Percentiles rank a stretch among this genome's conserved stretches.
phyloP scores from a whole-genome alignment of 805 yeast genomes.

The Schizosaccharomyces osmophilus region DNA sequence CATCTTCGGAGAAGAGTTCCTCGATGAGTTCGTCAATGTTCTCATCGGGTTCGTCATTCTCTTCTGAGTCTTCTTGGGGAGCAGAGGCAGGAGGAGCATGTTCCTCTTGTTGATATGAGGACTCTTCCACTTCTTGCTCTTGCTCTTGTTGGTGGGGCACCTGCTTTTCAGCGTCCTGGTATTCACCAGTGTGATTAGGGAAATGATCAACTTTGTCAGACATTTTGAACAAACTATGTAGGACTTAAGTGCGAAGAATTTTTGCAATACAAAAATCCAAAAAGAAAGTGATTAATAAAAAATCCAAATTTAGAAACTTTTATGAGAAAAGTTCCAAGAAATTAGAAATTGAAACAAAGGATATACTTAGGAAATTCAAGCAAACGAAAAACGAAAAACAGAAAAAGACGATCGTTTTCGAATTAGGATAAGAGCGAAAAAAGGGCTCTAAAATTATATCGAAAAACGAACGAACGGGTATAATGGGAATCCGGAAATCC shows the following conservation, averaged over 20 bases:
- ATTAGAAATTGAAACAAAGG: too few relatives aligned
- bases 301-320: too few relatives aligned
- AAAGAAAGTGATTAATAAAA: background rate
- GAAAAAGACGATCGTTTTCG: background rate
- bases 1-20: slow-evolving; percentile 39
- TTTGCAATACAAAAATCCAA: background rate
- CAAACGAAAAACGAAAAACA: too few relatives aligned
- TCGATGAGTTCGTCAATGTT: slow-evolving; percentile 33
- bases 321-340: too few relatives aligned
- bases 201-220: background rate
- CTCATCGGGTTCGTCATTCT: slow-evolving; percentile 18
- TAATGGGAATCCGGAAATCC: too few relatives aligned
- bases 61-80: slow-evolving; percentile 7
- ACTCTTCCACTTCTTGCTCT: background rate
- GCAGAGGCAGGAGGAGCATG: background rate
- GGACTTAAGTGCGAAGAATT: background rate
- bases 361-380: too few relatives aligned
- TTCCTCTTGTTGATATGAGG: too few relatives aligned
- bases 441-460: background rate
- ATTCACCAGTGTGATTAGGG: background rate
- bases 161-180: background rate
- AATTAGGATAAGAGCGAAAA: background rate
- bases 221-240: background rate
- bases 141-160: background rate
- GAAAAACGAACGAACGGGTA: background rate